Evolutionary conservation across 176 grass and related monocot genomes (phyloP), one percentile per base, ranked within the genome.

Genomic region (Lolium rigidum): DNA sequence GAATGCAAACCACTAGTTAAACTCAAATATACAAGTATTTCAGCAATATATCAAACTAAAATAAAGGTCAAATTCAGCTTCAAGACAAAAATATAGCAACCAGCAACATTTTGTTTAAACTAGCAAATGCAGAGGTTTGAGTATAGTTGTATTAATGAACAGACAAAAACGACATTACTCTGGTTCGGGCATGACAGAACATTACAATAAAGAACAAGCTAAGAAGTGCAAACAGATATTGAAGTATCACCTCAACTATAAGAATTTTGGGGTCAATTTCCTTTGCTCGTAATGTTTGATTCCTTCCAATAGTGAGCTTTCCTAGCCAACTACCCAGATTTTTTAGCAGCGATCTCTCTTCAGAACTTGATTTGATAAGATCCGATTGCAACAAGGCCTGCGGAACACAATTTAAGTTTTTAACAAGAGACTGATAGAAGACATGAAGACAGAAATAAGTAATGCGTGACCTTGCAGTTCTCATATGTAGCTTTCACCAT

Each of bases 261-360:
- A 98, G 88, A 74, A 84, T 80, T 92, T 98, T 98, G 17, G 92
- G 96, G 80, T 98, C 96, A 74, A 98, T 98, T 94, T 98, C 96
- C 88, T 92, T 98, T 62, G 93, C 93, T 74, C 93, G 79, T 75
- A 98, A 90, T 56, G 93, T 80, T 82, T 98, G 91, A 83, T 98
- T 98, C 88, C 93, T 94, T 85, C 91, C 96, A 67, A 98, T 98
- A 35, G 96, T 98, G 83, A 92, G 95, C 78, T 98, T 98, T 58
- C 96, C 96, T 37, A 98, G 88, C 96, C 96, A 98, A 74, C 96
- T 98, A 77, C 96, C 96, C 78, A 98, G 91, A 88, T 98, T 98
- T 91, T 98, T 98, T 68, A 98, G 93, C 78, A 98, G 89, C 0
- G 96, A 98, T 50, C 96, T 90, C 85, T 98, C 93, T 85, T 98